Percentiles rank a stretch among this genome's conserved stretches.
Evolutionary conservation across 108 stramenopile species (phyloP).

Genomic region (Fragilaria radians): DNA sequence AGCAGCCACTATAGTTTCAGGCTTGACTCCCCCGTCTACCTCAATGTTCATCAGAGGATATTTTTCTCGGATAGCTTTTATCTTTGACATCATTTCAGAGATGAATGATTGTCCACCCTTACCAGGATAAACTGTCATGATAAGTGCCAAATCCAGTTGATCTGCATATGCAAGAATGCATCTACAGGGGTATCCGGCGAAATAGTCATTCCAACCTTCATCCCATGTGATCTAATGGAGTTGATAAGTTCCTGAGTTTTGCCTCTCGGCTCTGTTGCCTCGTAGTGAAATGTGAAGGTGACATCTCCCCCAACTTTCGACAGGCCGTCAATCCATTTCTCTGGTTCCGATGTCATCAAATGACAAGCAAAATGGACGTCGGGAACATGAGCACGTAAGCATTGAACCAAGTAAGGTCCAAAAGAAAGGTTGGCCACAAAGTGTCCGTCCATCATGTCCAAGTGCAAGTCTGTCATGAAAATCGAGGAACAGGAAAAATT

Average conservation of each 20-base stretch:
- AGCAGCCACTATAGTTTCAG: conserved; percentile 73
- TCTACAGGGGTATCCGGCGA: conserved; percentile 85
- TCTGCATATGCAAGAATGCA: conserved; percentile 47
- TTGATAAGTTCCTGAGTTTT: conserved; percentile 57
- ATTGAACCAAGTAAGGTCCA: conserved; percentile 64
- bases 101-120: conserved; percentile 88
- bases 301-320: conserved; percentile 64
- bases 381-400: conserved; percentile 47
- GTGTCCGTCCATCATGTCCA: conserved; percentile 84
- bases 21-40: conserved; percentile 88
- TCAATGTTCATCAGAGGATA: conserved; percentile 79
- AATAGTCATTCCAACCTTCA: conserved; percentile 80
- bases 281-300: conserved; percentile 80
- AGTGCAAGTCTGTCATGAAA: conserved; percentile 28
- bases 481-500: too few relatives aligned
- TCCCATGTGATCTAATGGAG: conserved; percentile 53
- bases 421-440: conserved; percentile 77
- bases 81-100: conserved; percentile 80
- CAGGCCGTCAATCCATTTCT: conserved; percentile 80
- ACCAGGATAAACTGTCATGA: conserved; percentile 94
- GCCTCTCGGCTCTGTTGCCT: conserved; percentile 49
- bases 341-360: conserved; percentile 86
- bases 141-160: conserved; percentile 69
- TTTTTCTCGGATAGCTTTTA: conserved; percentile 47
- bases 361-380: conserved; percentile 79